These are phyloP conservation scores for Penicillium riverlandense DNA, from an alignment of 495 filamentous ascomycete genomes.

Conservation along the genomic window DNA sequence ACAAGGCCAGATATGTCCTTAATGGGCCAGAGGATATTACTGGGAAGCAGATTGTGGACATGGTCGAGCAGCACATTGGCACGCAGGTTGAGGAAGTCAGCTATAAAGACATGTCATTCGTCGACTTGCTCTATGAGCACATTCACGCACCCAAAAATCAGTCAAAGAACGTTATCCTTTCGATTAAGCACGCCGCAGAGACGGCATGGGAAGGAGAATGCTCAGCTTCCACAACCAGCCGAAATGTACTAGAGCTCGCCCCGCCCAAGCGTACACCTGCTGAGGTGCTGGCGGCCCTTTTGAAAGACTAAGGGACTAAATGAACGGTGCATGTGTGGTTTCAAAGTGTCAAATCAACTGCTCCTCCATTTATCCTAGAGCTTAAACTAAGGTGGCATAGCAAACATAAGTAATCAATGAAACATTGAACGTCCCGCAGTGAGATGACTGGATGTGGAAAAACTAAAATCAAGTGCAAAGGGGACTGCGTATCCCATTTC, in stretches of 20 bases:
- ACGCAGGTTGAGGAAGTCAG: slow-evolving; percentile 22
- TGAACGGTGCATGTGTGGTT: too few relatives aligned
- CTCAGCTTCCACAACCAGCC: slow-evolving; percentile 27
- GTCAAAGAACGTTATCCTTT: slow-evolving; percentile 16
- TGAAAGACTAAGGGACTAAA: slow-evolving; percentile 4
- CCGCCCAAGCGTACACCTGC: slow-evolving; percentile 17
- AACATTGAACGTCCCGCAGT: too few relatives aligned
- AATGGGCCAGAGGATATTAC: slow-evolving; percentile 38
- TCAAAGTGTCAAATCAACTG: too few relatives aligned
- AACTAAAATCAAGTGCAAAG: too few relatives aligned
- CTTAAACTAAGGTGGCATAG: too few relatives aligned
- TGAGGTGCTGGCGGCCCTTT: slow-evolving; percentile 10
- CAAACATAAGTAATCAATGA: too few relatives aligned
- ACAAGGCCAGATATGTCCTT: slow-evolving; percentile 32
- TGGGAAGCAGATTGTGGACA: slow-evolving; percentile 27
- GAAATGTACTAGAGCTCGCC: slow-evolving; percentile 21
- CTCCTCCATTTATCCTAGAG: too few relatives aligned
- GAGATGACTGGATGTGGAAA: too few relatives aligned
- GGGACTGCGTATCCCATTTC: too few relatives aligned
- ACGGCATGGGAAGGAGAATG: slow-evolving; percentile 23
- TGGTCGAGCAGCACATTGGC: slow-evolving; percentile 36
- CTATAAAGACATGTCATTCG: slow-evolving; percentile 28
- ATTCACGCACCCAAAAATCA: slow-evolving; percentile 7
- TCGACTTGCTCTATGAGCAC: slow-evolving; percentile 16
- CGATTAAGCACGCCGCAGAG: slow-evolving; percentile 15